These are phyloP conservation scores for Diutina rugosa DNA, from an alignment of 1,139 yeast genomes.

Conservation along the genomic window DNA sequence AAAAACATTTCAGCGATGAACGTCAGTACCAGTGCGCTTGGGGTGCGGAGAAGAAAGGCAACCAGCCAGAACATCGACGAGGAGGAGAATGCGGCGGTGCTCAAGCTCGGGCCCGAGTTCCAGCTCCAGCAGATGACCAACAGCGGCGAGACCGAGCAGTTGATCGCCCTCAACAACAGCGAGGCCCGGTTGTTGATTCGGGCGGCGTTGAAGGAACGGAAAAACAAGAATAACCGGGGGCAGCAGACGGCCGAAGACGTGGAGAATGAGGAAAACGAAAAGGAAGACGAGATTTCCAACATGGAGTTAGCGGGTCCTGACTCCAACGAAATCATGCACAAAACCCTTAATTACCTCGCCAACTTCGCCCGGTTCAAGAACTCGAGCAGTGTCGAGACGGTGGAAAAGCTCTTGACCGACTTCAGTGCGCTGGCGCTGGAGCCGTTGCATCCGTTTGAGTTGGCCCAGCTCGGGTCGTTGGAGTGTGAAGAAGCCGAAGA, in stretches of 20 bases:
- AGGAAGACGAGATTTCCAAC: constrained; percentile 53
- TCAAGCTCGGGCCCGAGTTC: constrained; percentile 88
- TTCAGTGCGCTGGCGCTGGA: constrained; percentile 45
- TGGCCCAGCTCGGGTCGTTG: constrained; percentile 87
- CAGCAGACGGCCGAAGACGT: constrained; percentile 6
- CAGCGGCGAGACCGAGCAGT: constrained; percentile 61
- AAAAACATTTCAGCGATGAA: constrained; percentile 37
- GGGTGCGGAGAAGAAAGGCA: constrained; percentile 56
- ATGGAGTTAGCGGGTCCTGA: constrained; percentile 58
- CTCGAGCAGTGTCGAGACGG: constrained; percentile 87
- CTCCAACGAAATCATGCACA: constrained; percentile 64
- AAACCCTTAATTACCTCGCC: constrained; percentile 79
- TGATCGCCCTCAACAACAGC: constrained; percentile 75
- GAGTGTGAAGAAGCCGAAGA: constrained; percentile 97
- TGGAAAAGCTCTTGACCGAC: constrained; percentile 67
- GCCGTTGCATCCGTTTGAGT: constrained; percentile 86
- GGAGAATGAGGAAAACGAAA: constrained; percentile 28
- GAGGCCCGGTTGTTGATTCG: constrained; percentile 85
- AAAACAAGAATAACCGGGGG: constrained; percentile 26
- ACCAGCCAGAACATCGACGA: constrained; percentile 53
- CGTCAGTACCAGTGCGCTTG: constrained; percentile 79
- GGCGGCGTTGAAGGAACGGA: constrained; percentile 79
- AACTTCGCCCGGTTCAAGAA: constrained; percentile 84
- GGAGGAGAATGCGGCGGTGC: constrained; percentile 81
- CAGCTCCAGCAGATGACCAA: constrained; percentile 71